Base-by-base conservation (phyloP, 2,329 filamentous ascomycete genomes). In the Neofusicoccum ribis region DNA sequence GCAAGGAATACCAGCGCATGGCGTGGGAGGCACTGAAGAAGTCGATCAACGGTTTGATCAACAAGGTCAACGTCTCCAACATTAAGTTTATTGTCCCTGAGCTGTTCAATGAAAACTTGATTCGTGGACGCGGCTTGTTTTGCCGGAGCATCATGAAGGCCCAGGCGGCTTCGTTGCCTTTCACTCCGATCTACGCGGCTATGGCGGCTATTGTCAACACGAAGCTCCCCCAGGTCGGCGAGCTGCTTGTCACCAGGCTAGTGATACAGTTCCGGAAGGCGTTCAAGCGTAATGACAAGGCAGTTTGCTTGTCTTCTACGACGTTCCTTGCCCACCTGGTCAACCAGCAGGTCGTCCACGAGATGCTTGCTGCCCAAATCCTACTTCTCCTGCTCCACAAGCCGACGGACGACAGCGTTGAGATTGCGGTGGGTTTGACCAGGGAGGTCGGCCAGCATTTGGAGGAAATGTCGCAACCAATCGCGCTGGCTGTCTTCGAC, bases 11-110 rank as follows among this genome's bases (percentile, higher is more conserved):
- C 76, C 95, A 98, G 85, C 91, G 95, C 72, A 96, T 99, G 92
- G 93, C 93, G 8, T 99, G 95, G 95, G 95, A 99, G 79, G 94
- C 94, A 12, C 82, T 99, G 74, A 99, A 99, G 83, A 99, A 99
- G 83, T 95, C 91, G 56, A 97, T 99, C 80, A 98, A 99, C 76
- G 95, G 95, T 72, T 82, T 99, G 69, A 97, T 99, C 85, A 99
- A 99, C 85, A 99, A 99, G 83, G 91, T 97, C 83, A 98, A 98
- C 79, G 91, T 94, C 64, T 92, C 91, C 39, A 99, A 99, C 78
- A 98, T 99, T 85, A 98, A 99, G 80, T 87, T 91, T 74, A 97
- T 99, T 68, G 93, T 98, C 27, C 94, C 94, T 1, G 95, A 99
- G 80, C 84, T 99, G 51, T 99, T 99, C 79, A 88, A 88, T 58